Evolutionary conservation across 2,329 filamentous ascomycete genomes (phyloP).

Genomic region (Ophiostoma sp.): DNA sequence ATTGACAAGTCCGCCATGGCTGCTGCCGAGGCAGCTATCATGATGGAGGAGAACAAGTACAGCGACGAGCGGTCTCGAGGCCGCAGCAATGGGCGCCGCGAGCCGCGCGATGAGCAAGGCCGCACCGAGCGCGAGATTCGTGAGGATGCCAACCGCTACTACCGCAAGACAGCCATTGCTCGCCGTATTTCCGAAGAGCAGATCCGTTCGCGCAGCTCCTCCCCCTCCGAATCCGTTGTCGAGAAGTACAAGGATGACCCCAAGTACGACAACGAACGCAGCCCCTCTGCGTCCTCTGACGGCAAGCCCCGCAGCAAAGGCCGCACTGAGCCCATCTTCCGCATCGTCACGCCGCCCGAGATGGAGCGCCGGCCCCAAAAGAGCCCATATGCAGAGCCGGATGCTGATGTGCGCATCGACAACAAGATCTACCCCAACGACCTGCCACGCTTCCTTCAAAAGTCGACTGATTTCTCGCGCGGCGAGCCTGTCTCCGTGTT

Average conservation of each 20-base stretch:
- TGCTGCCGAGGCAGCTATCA: conserved; percentile 42
- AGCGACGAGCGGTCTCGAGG: conserved; percentile 26
- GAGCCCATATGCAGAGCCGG: conserved; percentile 51
- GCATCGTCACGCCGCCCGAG: conserved; percentile 52
- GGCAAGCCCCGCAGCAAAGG: conserved; percentile 20
- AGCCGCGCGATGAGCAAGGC: conserved; percentile 23
- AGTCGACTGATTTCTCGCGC: background rate
- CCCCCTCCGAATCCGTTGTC: conserved; percentile 49
- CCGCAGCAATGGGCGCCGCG: conserved; percentile 19
- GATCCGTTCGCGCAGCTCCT: conserved; percentile 47
- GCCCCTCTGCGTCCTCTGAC: background rate
- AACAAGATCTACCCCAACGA: conserved; percentile 13
- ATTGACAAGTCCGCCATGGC: conserved; percentile 43
- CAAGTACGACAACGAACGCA: conserved; percentile 31
- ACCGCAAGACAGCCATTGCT: conserved; percentile 50
- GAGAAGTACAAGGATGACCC: conserved; percentile 49
- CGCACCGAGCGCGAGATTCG: conserved; percentile 33
- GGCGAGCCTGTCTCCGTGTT: conserved; percentile 34
- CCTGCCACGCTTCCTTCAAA: conserved; percentile 30
- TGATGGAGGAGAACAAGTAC: conserved; percentile 36
- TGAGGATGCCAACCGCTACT: conserved; percentile 53
- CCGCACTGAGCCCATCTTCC: conserved; percentile 31
- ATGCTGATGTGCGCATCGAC: conserved; percentile 60
- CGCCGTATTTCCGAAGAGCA: conserved; percentile 51
- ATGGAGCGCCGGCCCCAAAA: conserved; percentile 43